phyloP scores from a whole-genome alignment of 768 basidiomycete species.

The Mrakia frigida region DNA sequence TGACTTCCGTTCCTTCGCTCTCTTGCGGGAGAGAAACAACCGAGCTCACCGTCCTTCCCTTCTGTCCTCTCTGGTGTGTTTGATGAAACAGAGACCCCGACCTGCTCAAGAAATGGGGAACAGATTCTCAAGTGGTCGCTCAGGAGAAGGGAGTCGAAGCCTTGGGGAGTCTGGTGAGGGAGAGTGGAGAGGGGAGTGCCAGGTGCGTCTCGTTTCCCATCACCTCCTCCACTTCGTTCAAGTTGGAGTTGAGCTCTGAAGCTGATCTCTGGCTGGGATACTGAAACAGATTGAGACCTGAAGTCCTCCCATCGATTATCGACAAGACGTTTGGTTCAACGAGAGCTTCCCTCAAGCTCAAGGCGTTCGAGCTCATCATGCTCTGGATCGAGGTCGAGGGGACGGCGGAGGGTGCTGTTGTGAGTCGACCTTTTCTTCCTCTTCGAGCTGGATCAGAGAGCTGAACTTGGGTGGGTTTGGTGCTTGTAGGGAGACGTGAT shows the following conservation, averaged over 20 bases:
- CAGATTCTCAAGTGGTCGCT: slow-evolving; percentile 90
- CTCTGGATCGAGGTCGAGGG: slow-evolving; percentile 95
- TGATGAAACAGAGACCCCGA: slow-evolving; percentile 19
- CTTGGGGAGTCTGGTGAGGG: slow-evolving; percentile 76
- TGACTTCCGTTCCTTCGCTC: slow-evolving; percentile 47
- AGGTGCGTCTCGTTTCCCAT: slow-evolving; percentile 43
- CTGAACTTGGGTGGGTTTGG: background rate
- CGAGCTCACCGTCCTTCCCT: background rate
- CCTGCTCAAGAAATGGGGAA: slow-evolving; percentile 65
- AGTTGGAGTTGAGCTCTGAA: background rate
- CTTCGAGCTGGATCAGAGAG: too few relatives aligned
- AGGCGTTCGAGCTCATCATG: slow-evolving; percentile 75
- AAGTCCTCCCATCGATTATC: slow-evolving; percentile 81
- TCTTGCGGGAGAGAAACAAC: background rate
- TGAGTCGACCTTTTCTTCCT: slow-evolving; percentile 53
- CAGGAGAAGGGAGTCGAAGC: slow-evolving; percentile 97
- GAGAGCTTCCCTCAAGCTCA: slow-evolving; percentile 80
- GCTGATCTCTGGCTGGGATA: background rate
- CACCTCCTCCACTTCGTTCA: background rate
- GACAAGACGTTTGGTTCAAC: slow-evolving; percentile 94
- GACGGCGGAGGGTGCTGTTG: slow-evolving; percentile 75
- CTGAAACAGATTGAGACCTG: slow-evolving; percentile 58
- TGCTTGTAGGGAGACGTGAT: slow-evolving; percentile 62
- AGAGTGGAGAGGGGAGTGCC: slow-evolving; percentile 80
- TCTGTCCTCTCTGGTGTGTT: background rate